These are phyloP conservation scores for Arctium minus DNA, from an alignment of 129 eudicot genomes.

Conservation along the genomic window DNA sequence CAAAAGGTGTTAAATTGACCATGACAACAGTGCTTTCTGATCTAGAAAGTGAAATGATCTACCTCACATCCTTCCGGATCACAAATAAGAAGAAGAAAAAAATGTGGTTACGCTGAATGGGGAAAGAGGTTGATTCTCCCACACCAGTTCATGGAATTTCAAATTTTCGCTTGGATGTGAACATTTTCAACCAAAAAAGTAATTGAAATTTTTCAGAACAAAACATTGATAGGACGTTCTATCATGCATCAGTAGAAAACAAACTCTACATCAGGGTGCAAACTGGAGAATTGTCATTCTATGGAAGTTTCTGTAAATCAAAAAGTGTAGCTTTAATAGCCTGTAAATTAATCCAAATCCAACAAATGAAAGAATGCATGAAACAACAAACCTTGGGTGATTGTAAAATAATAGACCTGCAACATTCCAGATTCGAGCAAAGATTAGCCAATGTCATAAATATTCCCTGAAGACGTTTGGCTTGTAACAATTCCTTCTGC, in stretches of 20 bases:
- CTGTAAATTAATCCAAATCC: neutral
- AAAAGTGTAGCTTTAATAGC: neutral
- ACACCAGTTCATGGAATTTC: neutral
- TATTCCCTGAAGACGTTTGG: conserved; percentile 75
- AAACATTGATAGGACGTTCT: neutral
- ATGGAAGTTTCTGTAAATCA: neutral
- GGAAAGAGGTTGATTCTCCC: neutral
- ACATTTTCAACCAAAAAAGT: neutral
- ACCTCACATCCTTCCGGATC: neutral
- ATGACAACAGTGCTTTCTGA: neutral
- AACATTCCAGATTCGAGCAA: conserved; percentile 76
- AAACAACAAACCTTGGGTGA: conserved; percentile 69
- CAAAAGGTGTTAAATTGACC: neutral
- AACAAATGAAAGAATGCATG: neutral
- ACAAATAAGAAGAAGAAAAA: neutral
- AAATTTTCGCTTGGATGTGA: neutral
- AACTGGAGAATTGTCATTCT: neutral
- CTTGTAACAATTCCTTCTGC: conserved; percentile 38
- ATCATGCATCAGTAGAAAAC: neutral
- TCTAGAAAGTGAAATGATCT: neutral
- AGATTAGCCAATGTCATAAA: conserved; percentile 61
- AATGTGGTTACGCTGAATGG: neutral
- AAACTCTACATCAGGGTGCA: neutral
- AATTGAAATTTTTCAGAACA: neutral
- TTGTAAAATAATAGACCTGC: conserved; percentile 62